Base-by-base conservation (phyloP, 2,329 filamentous ascomycete genomes). In the Trichoderma atrobrunneum region DNA sequence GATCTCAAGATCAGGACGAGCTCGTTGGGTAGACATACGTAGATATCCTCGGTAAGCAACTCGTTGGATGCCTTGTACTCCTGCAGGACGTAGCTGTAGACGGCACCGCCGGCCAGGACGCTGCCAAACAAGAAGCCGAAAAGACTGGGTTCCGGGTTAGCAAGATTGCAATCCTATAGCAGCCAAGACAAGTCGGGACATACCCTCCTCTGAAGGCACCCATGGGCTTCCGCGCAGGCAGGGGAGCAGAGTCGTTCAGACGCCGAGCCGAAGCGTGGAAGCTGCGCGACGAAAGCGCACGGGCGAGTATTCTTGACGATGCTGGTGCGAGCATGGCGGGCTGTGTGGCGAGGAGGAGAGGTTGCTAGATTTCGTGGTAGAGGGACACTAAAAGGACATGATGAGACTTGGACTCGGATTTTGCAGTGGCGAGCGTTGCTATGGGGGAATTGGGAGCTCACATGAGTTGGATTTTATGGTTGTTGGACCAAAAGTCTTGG, bases 11-110 rank as follows among this genome's bases (percentile, higher is more conserved):
- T 5, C 8, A 54, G 26, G 21, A 10, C n/a, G 28, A 34, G 21
- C n/a, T 36, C 6, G n/a, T 26, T 30, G n/a, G n/a, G 12, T 18
- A n/a, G 18, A 91, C 93, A 83, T 88, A 98, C 95, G 84, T 95
- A 95, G 81, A 98, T 97, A 83, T 98, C 95, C 84, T 97, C 94
- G 73, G 92, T 95, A 83, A 98, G 86, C 79, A 98, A 88, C 84
- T 97, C 93, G 85, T 98, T 98, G 77, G 94, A 93, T 57, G 94
- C 87, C 84, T 94, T 94, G 86, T 98, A 98, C 83, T 98, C 95
- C 81, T 95, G 90, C 77, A 98, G 85, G 76, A 97, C 89, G 82
- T 98, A 98, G 82, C 93, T 94, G 85, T 98, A 98, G 77, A 97
- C 92, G 72, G 90, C 91, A 67, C 88, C 89, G 78, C 94, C 94